Conservation (phyloP, 1,284 basidiomycete genomes). For the Sanguinoderma infundibulare region DNA sequence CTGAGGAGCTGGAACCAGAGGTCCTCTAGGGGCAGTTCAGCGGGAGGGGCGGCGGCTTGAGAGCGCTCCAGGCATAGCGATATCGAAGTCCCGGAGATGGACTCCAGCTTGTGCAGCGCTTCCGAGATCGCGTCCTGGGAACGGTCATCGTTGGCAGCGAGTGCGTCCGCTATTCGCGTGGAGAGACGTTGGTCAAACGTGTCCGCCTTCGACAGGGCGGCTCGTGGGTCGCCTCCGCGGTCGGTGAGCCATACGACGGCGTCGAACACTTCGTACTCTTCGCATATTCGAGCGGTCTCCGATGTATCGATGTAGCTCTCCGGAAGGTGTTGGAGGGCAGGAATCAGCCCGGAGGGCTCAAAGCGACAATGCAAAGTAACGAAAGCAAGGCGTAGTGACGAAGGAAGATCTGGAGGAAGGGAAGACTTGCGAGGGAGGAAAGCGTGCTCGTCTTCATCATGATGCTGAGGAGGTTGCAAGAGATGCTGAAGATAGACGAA, state of each 20-base stretch:
- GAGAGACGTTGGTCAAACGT: constrained; percentile 63
- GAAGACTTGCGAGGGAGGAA: constrained; percentile 18
- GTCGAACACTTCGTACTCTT: constrained; percentile 69
- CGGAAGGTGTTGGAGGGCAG: constrained; percentile 67
- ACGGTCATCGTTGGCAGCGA: constrained; percentile 37
- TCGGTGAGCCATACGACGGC: constrained; percentile 87
- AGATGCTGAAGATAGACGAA: constrained; percentile 84
- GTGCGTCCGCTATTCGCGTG: constrained; percentile 49
- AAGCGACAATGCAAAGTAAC: constrained; percentile 76
- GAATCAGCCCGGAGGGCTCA: constrained; percentile 70
- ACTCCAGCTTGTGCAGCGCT: constrained; percentile 47
- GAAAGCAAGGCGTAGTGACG: constrained; percentile 63
- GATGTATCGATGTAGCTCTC: constrained; percentile 62
- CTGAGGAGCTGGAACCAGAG: constrained; percentile 90
- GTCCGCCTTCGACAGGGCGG: constrained; percentile 73
- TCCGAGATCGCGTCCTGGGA: constrained; percentile 37
- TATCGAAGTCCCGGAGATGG: constrained; percentile 64
- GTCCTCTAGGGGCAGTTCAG: constrained; percentile 72
- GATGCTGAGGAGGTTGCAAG: constrained; percentile 60
- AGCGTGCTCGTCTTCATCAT: constrained; percentile 52
- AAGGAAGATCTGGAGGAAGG: constrained; percentile 32
- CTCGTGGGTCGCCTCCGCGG: constrained; percentile 61
- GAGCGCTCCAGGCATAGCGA: constrained; percentile 74
- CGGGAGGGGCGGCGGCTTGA: constrained; percentile 38
- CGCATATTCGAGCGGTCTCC: constrained; percentile 66